Evolutionary conservation across 2,329 filamentous ascomycete genomes (phyloP).

Genomic region (Beauveria sp.): DNA sequence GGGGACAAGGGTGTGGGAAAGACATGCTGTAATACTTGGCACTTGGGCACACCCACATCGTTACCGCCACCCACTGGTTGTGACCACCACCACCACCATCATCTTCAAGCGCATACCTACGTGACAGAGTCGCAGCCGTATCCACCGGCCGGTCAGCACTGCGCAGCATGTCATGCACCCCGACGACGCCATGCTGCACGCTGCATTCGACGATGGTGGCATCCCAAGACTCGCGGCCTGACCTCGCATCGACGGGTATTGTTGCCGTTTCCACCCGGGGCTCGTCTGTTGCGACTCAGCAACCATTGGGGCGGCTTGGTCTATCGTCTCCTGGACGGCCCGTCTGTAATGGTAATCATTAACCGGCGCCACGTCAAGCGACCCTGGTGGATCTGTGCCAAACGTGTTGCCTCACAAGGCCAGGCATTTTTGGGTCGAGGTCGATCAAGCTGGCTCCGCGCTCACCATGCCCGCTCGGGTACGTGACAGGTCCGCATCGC

Average conservation of each 20-base stretch:
- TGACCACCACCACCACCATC: background rate
- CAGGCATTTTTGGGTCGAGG: background rate
- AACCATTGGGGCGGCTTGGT: too few species aligned
- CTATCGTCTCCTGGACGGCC: too few species aligned
- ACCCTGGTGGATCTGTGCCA: background rate
- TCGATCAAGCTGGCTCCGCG: too few species aligned
- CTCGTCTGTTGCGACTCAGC: background rate
- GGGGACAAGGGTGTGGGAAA: background rate
- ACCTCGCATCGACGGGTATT: background rate
- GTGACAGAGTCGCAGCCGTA: background rate
- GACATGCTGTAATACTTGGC: background rate
- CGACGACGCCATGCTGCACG: background rate
- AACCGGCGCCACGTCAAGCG: background rate
- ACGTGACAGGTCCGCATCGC: too few species aligned
- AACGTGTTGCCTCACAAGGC: background rate
- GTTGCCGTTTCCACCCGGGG: background rate
- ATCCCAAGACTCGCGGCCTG: background rate
- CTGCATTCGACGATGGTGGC: background rate
- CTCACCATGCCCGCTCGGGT: too few species aligned
- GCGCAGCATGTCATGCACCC: conserved; percentile 2
- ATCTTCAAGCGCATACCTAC: background rate
- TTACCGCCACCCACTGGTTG: background rate
- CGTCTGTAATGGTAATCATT: background rate
- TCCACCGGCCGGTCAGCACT: background rate
- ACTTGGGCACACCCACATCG: background rate